Base-by-base conservation (phyloP, 192 early-diverging fungal species). In the Lobosporangium transversale region DNA sequence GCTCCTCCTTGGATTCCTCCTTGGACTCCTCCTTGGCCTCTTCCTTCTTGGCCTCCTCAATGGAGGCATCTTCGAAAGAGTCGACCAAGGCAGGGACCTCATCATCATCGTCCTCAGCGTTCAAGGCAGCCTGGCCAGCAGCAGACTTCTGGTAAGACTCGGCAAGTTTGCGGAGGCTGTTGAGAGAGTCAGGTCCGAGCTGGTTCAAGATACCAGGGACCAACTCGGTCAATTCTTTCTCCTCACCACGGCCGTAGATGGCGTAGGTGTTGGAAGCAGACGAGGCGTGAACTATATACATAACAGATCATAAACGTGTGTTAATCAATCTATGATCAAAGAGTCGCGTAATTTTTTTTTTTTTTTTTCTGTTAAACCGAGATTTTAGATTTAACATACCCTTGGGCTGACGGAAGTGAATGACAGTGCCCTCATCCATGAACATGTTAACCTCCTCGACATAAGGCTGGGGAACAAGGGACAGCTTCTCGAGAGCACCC, bases 401-500 rank as follows among this genome's bases (percentile, higher is more conserved):
- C 78, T 92, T 94, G 59, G 98, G 95, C 27, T 83, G 80, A 79
- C 78, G 79, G 82, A 98, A 98, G 89, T 97, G 92, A 70, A 96
- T 85, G 64, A 98, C 91, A 80, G 89, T 92, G 70, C 95, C 95
- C 73, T 97, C 91, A 48, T 90, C 89, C 85, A 89, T 93, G 88
- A 98, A 98, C 94, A 99, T 97, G 91, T 98, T 98, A 84, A 99
- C 94, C 71, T 98, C 93, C 86, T 98, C 97, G 64, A 98, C 92
- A 65, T 84, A 87, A 78, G 87, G 81, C 66, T 97, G 87, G 62
- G 89, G 85, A 84, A 94, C 92, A 52, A 94, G 90, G 71, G 92
- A 89, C 59, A 98, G 89, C 90, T 97, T 97, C 80, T 93, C 95
- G 61, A 98, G 86, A 58, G 92, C 88, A 57, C 89, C 84, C 70